phyloP scores from a whole-genome alignment of 306 rosid genomes.

The Delonix regia region DNA sequence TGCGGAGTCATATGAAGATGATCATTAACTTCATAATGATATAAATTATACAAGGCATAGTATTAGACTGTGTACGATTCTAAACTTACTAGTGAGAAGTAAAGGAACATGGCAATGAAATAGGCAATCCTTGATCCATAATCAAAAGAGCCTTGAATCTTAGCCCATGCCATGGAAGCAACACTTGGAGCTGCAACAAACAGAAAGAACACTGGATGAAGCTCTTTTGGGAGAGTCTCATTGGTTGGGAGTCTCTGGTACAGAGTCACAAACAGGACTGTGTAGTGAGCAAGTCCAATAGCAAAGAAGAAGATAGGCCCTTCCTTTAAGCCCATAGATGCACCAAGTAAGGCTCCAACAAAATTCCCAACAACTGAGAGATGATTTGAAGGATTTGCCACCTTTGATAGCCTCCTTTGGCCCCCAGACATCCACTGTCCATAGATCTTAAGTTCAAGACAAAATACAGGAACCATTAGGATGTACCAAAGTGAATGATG shows the following conservation, averaged over 20 bases:
- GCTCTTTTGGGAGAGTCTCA: slow-evolving; percentile 89
- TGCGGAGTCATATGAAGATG: slow-evolving; percentile 42
- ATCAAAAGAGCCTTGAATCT: slow-evolving; percentile 80
- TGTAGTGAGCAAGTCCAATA: slow-evolving; percentile 81
- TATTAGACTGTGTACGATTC: too few species aligned
- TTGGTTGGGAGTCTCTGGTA: slow-evolving; percentile 91
- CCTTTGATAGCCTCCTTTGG: slow-evolving; percentile 80
- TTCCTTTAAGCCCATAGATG: slow-evolving; percentile 85
- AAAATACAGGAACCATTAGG: slow-evolving; percentile 75
- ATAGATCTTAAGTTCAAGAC: slow-evolving; percentile 85
- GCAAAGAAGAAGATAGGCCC: slow-evolving; percentile 93
- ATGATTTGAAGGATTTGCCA: slow-evolving; percentile 89
- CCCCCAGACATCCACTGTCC: slow-evolving; percentile 99
- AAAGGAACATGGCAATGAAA: slow-evolving; percentile 86
- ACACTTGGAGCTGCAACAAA: slow-evolving; percentile 97
- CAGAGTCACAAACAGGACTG: slow-evolving; percentile 83
- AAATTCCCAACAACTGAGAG: slow-evolving; percentile 84
- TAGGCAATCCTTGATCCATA: slow-evolving; percentile 69
- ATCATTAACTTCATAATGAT: too few species aligned
- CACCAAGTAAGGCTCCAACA: slow-evolving; percentile 88
- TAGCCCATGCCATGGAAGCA: slow-evolving; percentile 96
- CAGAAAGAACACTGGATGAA: slow-evolving; percentile 88
- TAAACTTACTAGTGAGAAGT: slow-evolving; percentile 75
- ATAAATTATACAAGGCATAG: too few species aligned
- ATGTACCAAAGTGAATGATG: slow-evolving; percentile 72